phyloP scores from a whole-genome alignment of 208 protist species.

The Crithidia fasciculata region DNA sequence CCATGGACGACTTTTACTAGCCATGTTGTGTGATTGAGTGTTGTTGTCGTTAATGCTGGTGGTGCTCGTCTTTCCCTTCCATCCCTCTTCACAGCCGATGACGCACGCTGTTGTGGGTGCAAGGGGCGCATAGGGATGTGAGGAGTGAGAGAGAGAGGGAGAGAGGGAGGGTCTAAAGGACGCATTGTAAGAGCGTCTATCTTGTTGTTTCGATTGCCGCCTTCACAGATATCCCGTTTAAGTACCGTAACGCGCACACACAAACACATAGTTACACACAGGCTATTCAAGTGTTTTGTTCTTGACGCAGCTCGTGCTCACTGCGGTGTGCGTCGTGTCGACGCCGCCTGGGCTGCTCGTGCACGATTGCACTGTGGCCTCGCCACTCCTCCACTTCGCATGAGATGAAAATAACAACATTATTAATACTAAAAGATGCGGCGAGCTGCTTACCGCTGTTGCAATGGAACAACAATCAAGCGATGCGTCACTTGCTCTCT shows the following conservation, averaged over 20 bases:
- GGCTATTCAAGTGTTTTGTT: too few species aligned
- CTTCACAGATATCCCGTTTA: constrained; percentile 3
- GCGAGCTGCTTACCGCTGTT: too few species aligned
- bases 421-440: background rate
- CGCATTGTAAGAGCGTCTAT: too few species aligned
- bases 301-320: too few species aligned
- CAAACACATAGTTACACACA: too few species aligned
- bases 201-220: background rate
- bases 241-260: background rate
- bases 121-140: too few species aligned
- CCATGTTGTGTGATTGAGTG: background rate
- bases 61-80: background rate
- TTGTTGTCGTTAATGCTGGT: background rate
- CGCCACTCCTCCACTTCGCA: background rate
- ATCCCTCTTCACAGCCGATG: background rate
- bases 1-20: constrained; percentile 75
- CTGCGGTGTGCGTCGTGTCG: too few species aligned
- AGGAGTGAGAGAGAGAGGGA: background rate
- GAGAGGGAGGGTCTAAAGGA: background rate
- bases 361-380: background rate
- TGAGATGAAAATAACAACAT: background rate
- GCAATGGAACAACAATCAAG: too few species aligned
- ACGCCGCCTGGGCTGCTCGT: too few species aligned
- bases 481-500: too few species aligned
- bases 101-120: background rate